These are phyloP conservation scores for Rutstroemia sp. DNA, from an alignment of 2,329 filamentous ascomycete species.

Conservation along the genomic window DNA sequence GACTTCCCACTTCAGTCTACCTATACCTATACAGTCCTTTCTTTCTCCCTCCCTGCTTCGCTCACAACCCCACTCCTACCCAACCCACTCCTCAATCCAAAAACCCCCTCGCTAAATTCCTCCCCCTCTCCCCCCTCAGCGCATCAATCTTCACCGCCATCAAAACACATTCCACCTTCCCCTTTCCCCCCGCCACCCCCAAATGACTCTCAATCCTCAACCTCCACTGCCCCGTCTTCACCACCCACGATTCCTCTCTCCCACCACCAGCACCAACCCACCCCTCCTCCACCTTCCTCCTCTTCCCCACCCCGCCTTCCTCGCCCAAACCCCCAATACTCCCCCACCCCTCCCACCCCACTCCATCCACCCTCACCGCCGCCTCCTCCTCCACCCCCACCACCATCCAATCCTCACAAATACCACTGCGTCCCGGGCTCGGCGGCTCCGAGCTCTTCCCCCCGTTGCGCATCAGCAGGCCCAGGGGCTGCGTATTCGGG, in stretches of 20 bases:
- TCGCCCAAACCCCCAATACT: background rate
- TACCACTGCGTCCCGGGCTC: constrained; percentile 60
- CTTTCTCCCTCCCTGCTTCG: background rate
- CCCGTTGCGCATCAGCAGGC: constrained; percentile 60
- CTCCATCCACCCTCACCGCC: constrained; percentile 51
- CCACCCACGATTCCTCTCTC: constrained; percentile 43
- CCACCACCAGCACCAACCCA: constrained; percentile 7
- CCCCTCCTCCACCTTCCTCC: constrained; percentile 15
- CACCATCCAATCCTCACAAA: constrained; percentile 64
- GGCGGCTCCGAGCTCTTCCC: constrained; percentile 53
- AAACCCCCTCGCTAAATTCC: constrained; percentile 62
- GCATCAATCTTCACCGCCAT: constrained; percentile 72
- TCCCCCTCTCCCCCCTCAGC: constrained; percentile 54
- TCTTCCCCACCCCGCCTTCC: constrained; percentile 10
- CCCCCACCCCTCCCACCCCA: constrained; percentile 5
- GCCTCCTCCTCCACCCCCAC: constrained; percentile 55
- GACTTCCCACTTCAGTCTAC: background rate
- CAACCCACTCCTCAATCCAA: constrained; percentile 31
- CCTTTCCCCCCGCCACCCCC: constrained; percentile 44
- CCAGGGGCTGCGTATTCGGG: constrained; percentile 52
- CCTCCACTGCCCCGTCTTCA: constrained; percentile 65
- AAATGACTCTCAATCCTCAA: constrained; percentile 53
- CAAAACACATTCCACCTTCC: constrained; percentile 61
- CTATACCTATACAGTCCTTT: background rate
- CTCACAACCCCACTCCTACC: background rate